These are phyloP conservation scores for Macadamia integrifolia DNA, from an alignment of 164 flowering plant species.

Conservation along the genomic window DNA sequence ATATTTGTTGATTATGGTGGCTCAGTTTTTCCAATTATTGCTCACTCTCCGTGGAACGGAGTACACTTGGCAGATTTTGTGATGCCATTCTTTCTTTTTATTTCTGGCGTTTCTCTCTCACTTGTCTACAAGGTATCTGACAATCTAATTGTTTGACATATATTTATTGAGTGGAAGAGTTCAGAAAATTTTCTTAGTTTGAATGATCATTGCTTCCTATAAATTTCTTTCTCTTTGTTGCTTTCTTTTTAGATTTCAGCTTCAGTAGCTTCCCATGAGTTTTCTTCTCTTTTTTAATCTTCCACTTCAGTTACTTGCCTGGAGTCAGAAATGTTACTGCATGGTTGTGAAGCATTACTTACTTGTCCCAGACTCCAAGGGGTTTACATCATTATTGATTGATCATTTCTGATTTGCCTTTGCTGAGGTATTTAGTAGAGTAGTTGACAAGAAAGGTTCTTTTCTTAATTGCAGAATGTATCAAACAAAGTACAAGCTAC, in stretches of 20 bases:
- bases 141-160: background rate
- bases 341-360: background rate
- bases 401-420: too few relatives aligned
- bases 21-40: conserved; percentile 40
- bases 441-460: background rate
- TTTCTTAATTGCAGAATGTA: conserved; percentile 40
- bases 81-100: conserved; percentile 77
- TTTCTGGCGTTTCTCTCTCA: conserved; percentile 59
- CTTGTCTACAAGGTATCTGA: conserved; percentile 60
- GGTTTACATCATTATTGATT: background rate
- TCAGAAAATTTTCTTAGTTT: background rate
- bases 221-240: too few relatives aligned
- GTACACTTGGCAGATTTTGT: conserved; percentile 69
- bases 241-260: too few relatives aligned
- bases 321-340: background rate
- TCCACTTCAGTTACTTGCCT: too few relatives aligned
- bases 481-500: conserved; percentile 42
- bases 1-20: conserved; percentile 64
- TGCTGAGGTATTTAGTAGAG: background rate
- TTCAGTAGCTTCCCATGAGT: too few relatives aligned
- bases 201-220: background rate
- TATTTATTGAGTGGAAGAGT: conserved; percentile 1
- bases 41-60: conserved; percentile 75
- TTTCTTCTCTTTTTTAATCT: too few relatives aligned
- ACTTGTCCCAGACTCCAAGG: background rate